Percentiles rank a stretch among this genome's conserved stretches.
Evolutionary conservation across 2,329 filamentous ascomycete genomes (phyloP).

Genomic region (Neonectria sp.): DNA sequence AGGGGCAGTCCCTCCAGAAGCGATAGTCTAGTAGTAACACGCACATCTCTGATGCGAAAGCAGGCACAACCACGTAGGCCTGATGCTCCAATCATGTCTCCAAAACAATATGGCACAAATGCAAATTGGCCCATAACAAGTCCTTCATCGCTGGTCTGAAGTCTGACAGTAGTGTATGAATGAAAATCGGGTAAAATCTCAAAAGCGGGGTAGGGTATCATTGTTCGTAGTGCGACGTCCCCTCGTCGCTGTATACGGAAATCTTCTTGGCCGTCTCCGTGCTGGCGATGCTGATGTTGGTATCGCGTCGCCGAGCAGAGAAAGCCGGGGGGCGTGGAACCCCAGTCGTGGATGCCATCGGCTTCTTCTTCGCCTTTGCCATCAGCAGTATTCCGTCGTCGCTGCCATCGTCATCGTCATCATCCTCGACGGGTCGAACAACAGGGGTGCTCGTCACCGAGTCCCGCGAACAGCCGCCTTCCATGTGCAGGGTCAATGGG

Average conservation of each 20-base stretch:
- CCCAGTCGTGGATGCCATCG: constrained; percentile 37
- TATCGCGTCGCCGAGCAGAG: constrained; percentile 67
- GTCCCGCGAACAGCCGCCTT: constrained; percentile 35
- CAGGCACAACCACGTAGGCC: constrained; percentile 23
- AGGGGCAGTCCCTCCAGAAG: constrained; percentile 32
- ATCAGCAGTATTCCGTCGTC: constrained; percentile 70
- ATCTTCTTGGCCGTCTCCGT: constrained; percentile 76
- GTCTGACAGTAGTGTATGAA: constrained; percentile 38
- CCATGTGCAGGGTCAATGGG: constrained; percentile 50
- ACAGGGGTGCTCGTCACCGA: constrained; percentile 47
- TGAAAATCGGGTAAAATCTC: constrained; percentile 36
- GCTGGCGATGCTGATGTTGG: constrained; percentile 73
- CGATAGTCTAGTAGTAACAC: constrained; percentile 44
- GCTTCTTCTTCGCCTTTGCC: constrained; percentile 66
- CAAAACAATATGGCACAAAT: constrained; percentile 34
- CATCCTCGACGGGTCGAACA: constrained; percentile 53
- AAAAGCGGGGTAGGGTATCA: constrained; percentile 44
- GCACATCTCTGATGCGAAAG: constrained; percentile 34
- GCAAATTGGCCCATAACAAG: constrained; percentile 33
- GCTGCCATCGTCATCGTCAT: constrained; percentile 65
- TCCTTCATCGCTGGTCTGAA: constrained; percentile 36
- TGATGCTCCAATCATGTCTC: constrained; percentile 39
- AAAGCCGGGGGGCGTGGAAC: constrained; percentile 48
- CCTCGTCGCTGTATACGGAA: constrained; percentile 54
- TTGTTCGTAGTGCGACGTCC: constrained; percentile 44